These are phyloP conservation scores for Pleurotus cornucopiae DNA, from an alignment of 768 basidiomycete genomes.

Conservation along the genomic window DNA sequence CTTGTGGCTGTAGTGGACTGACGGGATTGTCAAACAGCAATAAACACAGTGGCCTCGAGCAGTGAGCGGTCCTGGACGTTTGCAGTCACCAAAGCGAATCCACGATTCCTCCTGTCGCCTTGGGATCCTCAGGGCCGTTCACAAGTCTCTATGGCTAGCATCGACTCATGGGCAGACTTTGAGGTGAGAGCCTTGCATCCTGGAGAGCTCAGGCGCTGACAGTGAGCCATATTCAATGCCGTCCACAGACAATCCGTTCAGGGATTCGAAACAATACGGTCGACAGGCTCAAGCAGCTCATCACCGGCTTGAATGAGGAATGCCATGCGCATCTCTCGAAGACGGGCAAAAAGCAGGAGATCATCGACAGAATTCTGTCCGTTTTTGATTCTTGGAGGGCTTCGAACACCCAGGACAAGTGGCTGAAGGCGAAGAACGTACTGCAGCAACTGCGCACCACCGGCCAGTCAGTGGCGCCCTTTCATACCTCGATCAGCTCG, in stretches of 20 bases:
- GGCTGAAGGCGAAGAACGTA: conserved; percentile 65
- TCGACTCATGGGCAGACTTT: conserved; percentile 67
- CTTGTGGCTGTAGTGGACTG: neutral
- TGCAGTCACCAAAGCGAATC: neutral
- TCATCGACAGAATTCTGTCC: conserved; percentile 69
- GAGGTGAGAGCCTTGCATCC: conserved; percentile 44
- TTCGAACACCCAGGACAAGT: conserved; percentile 55
- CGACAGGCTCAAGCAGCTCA: conserved; percentile 80
- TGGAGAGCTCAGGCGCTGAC: conserved; percentile 10
- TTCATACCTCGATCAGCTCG: neutral
- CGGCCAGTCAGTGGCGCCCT: conserved; percentile 57
- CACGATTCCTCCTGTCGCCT: conserved; percentile 3
- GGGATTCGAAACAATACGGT: conserved; percentile 76
- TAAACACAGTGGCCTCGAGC: neutral
- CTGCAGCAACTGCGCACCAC: conserved; percentile 60
- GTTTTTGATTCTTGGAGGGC: conserved; percentile 60
- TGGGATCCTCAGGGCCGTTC: conserved; percentile 1
- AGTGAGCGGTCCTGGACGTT: neutral
- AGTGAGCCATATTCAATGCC: conserved; percentile 7
- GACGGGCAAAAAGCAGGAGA: conserved; percentile 83
- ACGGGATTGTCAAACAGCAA: neutral
- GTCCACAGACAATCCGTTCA: conserved; percentile 59
- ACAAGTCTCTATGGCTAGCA: conserved; percentile 48
- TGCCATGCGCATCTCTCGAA: conserved; percentile 65
- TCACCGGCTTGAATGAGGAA: conserved; percentile 75